phyloP scores from a whole-genome alignment of 2,329 filamentous ascomycete species.

The Spiromastix sp. region DNA sequence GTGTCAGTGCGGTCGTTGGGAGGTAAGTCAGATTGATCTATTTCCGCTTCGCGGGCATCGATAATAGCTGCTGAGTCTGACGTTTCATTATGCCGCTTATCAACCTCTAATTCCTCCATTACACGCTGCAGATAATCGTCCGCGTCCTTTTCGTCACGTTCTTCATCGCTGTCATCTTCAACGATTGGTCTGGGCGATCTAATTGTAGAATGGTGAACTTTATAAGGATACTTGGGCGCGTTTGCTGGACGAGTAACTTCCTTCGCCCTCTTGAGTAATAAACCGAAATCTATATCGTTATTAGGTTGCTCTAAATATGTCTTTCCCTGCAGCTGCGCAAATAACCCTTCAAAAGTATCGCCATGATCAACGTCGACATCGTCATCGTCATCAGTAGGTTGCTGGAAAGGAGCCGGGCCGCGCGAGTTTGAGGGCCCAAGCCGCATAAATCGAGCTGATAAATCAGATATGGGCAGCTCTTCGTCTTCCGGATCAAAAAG shows the following conservation, averaged over 20 bases:
- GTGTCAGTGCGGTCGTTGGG: neutral
- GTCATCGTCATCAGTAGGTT: constrained; percentile 3
- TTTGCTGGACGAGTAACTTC: constrained; percentile 16
- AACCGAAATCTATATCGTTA: too few relatives aligned
- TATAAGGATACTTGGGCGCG: constrained; percentile 7
- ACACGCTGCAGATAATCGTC: constrained; percentile 20
- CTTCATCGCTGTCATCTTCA: constrained; percentile 1
- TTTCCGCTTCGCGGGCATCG: neutral
- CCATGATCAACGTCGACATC: constrained; percentile 6
- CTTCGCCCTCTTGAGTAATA: too few relatives aligned
- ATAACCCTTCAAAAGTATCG: constrained; percentile 4
- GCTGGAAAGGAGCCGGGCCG: neutral
- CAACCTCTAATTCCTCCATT: constrained; percentile 16
- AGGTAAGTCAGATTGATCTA: neutral
- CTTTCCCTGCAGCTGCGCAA: too few relatives aligned
- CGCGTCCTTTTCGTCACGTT: constrained; percentile 15
- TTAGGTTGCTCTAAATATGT: too few relatives aligned
- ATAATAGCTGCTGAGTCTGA: neutral
- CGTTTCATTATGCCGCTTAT: constrained; percentile 1
- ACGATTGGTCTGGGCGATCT: too few relatives aligned
- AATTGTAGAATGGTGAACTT: constrained; percentile 14
- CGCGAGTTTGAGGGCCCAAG: constrained; percentile 2
- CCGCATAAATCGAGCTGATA: constrained; percentile 3
- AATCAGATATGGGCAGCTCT: constrained; percentile 1
- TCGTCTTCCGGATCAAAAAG: constrained; percentile 3